These are phyloP conservation scores for Lecanicillium sp. DNA, from an alignment of 2,329 filamentous ascomycete species.

Conservation along the genomic window DNA sequence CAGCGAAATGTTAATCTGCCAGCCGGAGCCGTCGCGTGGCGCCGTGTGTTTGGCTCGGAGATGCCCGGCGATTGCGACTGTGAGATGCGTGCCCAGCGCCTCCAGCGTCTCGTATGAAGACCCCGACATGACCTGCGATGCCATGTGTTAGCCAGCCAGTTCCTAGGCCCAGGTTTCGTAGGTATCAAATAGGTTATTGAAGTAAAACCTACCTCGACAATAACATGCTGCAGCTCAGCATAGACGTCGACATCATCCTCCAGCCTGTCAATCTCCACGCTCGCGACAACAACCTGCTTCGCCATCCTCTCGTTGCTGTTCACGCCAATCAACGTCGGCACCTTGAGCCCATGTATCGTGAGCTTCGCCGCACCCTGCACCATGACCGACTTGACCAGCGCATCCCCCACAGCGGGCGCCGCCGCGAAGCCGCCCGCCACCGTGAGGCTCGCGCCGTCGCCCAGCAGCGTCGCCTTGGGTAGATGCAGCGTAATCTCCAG, in stretches of 20 bases:
- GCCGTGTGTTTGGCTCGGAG: slow-evolving; percentile 25
- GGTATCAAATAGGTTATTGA: background rate
- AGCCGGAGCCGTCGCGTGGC: slow-evolving; percentile 25
- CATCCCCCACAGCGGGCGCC: slow-evolving; percentile 21
- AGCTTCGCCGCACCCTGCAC: slow-evolving; percentile 27
- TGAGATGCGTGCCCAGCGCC: slow-evolving; percentile 48
- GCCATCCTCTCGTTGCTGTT: slow-evolving; percentile 62
- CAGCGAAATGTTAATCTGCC: slow-evolving; percentile 54
- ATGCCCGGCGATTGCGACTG: slow-evolving; percentile 38
- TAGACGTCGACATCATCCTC: slow-evolving; percentile 44
- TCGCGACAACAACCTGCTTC: slow-evolving; percentile 61
- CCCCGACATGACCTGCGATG: slow-evolving; percentile 34
- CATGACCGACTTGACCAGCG: slow-evolving; percentile 21
- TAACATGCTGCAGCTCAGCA: slow-evolving; percentile 48
- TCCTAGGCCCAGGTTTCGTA: background rate
- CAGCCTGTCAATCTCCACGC: slow-evolving; percentile 54
- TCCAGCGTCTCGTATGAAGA: slow-evolving; percentile 60
- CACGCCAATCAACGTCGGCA: slow-evolving; percentile 66
- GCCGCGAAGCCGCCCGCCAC: slow-evolving; percentile 37
- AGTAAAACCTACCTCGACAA: slow-evolving; percentile 50
- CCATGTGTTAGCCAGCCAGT: background rate
- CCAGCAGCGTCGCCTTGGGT: slow-evolving; percentile 64
- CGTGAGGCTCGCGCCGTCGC: slow-evolving; percentile 51
- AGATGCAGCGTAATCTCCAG: slow-evolving; percentile 50
- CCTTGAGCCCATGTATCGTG: slow-evolving; percentile 49